These are phyloP conservation scores for Trichoderma asperellum DNA, from an alignment of 2,329 filamentous ascomycete species.

Conservation along the genomic window DNA sequence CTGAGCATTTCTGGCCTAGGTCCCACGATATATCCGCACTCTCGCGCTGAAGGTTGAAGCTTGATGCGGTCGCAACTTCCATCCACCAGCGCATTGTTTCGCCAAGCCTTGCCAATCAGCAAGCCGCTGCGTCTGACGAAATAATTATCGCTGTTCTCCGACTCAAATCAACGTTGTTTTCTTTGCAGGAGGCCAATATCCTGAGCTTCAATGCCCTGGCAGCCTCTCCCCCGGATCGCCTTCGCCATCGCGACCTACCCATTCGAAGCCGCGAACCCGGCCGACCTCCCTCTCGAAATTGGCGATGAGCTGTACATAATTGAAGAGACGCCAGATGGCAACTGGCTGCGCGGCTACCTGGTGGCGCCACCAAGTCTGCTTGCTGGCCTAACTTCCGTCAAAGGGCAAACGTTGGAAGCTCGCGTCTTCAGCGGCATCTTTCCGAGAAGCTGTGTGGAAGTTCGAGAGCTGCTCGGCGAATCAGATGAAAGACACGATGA, in stretches of 20 bases:
- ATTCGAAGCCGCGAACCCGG: slow-evolving; percentile 82
- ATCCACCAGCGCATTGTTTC: slow-evolving; percentile 25
- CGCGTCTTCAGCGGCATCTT: slow-evolving; percentile 99
- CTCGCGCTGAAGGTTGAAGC: slow-evolving; percentile 31
- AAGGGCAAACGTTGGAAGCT: slow-evolving; percentile 91
- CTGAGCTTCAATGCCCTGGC: slow-evolving; percentile 79
- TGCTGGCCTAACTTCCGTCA: slow-evolving; percentile 85
- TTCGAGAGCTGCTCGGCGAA: slow-evolving; percentile 88
- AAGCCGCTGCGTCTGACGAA: slow-evolving; percentile 20
- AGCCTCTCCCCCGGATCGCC: slow-evolving; percentile 92
- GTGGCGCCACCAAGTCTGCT: slow-evolving; percentile 92
- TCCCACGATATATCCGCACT: slow-evolving; percentile 32
- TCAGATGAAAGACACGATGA: slow-evolving; percentile 58
- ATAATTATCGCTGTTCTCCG: slow-evolving; percentile 10
- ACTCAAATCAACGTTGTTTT: slow-evolving; percentile 27
- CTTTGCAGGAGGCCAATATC: slow-evolving; percentile 22
- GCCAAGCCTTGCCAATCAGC: slow-evolving; percentile 30
- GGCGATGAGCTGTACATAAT: slow-evolving; percentile 99
- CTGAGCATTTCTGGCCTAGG: slow-evolving; percentile 21
- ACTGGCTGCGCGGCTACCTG: slow-evolving; percentile 95
- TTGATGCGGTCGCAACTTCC: slow-evolving; percentile 40
- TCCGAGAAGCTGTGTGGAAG: slow-evolving; percentile 89
- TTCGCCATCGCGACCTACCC: slow-evolving; percentile 97
- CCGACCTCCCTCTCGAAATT: slow-evolving; percentile 94
- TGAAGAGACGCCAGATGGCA: slow-evolving; percentile 87